A percentile compares a stretch with the other conserved stretches of the same genome.
phyloP scores from a whole-genome alignment of 257 asterid species.

The Thymus quinquecostatus region DNA sequence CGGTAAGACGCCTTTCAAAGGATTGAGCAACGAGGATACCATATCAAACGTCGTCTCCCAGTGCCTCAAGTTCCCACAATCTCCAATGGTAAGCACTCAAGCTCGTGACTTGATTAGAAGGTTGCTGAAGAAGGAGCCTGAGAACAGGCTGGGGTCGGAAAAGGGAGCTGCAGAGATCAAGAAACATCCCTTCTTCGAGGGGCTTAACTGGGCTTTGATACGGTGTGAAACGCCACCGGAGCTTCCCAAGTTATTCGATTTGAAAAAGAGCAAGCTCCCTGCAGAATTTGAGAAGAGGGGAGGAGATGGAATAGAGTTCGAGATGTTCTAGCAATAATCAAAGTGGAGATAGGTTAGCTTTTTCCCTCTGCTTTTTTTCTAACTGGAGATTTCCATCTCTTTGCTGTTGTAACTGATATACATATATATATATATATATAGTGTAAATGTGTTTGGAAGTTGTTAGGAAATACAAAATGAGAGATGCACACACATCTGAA shows the following conservation, averaged over 20 bases:
- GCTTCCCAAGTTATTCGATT: slow-evolving; percentile 57
- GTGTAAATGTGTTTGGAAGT: slow-evolving; percentile 34
- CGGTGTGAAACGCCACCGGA: slow-evolving; percentile 79
- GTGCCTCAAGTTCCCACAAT: slow-evolving; percentile 66
- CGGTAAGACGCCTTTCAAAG: slow-evolving; percentile 81
- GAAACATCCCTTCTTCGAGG: slow-evolving; percentile 77
- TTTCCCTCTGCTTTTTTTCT: background rate
- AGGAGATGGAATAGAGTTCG: slow-evolving; percentile 42
- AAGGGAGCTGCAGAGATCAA: slow-evolving; percentile 86
- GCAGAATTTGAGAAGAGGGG: slow-evolving; percentile 32
- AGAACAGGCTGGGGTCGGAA: slow-evolving; percentile 62
- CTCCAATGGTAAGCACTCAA: slow-evolving; percentile 55
- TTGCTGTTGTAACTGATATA: slow-evolving; percentile 29
- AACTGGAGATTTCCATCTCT: background rate
- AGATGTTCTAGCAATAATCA: slow-evolving; percentile 48
- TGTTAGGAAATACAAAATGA: slow-evolving; percentile 27
- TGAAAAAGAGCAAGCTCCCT: slow-evolving; percentile 29
- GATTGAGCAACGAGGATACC: slow-evolving; percentile 68
- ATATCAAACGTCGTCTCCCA: slow-evolving; percentile 66
- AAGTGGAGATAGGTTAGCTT: slow-evolving; percentile 28
- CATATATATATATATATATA: background rate
- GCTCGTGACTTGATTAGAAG: slow-evolving; percentile 70
- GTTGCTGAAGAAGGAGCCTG: slow-evolving; percentile 73
- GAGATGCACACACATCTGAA: background rate
- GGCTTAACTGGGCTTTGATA: slow-evolving; percentile 80